A percentile compares a stretch with the other conserved stretches of the same genome.
These are phyloP conservation scores for Aspergillus funiculosus DNA, from an alignment of 495 filamentous ascomycete species.

Conservation along the genomic window DNA sequence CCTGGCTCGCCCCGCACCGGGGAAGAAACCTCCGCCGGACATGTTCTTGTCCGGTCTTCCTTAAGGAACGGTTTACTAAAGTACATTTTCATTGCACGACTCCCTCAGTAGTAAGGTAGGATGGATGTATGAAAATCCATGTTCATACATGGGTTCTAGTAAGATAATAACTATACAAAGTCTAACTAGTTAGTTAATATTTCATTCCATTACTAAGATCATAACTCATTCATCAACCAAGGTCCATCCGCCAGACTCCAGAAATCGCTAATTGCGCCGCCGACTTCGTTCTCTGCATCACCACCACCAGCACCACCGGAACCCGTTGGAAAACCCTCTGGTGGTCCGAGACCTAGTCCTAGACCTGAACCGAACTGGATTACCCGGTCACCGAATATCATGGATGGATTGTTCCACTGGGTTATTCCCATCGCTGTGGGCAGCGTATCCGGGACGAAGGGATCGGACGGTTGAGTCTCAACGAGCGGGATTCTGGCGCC, in stretches of 20 bases:
- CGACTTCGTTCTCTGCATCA: slow-evolving; percentile 4
- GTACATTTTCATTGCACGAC: too few relatives aligned
- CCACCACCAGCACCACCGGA: slow-evolving; percentile 1
- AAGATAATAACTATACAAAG: not conserved
- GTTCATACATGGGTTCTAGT: not conserved
- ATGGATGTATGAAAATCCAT: not conserved
- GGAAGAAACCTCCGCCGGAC: slow-evolving; percentile 11
- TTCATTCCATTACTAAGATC: slow-evolving; percentile 5
- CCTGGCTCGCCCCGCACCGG: slow-evolving; percentile 6
- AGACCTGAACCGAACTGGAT: not conserved
- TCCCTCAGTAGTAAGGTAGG: not conserved
- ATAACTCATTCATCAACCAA: slow-evolving; percentile 36
- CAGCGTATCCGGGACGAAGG: not conserved
- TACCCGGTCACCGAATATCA: slow-evolving; percentile 13
- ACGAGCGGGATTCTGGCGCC: not conserved
- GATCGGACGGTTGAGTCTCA: not conserved
- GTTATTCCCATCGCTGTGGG: not conserved
- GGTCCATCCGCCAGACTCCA: slow-evolving; percentile 41
- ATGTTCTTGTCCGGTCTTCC: slow-evolving; percentile 11
- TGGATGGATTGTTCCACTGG: slow-evolving; percentile 10
- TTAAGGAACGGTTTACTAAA: not conserved
- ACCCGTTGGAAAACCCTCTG: not conserved
- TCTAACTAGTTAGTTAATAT: not conserved
- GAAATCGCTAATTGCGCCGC: slow-evolving; percentile 23
- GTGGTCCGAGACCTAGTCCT: not conserved